Base-by-base conservation (phyloP, 2,329 filamentous ascomycete genomes). In the Didymella keratinophila region DNA sequence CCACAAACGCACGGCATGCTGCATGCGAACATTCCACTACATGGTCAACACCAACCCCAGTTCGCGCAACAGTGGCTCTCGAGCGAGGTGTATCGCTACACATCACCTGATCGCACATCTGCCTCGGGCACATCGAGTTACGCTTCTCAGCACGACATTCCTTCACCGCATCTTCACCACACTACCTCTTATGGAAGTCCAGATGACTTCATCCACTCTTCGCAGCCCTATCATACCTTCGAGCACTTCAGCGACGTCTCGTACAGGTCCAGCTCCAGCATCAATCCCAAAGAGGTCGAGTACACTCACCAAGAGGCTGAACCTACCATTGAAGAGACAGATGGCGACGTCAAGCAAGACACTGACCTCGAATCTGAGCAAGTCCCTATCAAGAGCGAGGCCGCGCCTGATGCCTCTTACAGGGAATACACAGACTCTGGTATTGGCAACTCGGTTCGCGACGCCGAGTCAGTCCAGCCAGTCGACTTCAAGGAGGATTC, bases 401-500 rank as follows among this genome's bases (percentile, higher is more conserved):
- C 52, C 6, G 37, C 63, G 10, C 23, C 54, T 11, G 49, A 61
- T 2, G 37, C 32, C 2, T 43, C 32, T 18, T 67, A 65, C 56
- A 62, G 46, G 6, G 53, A 60, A 8, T 70, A 69, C 51, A 53
- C 70, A 20, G 71, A 74, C 51, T 71, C 72, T 9, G 63, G 64
- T 6, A 67, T 75, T 30, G 66, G 62, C 34, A 63, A 65, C 28
- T 74, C 71, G 14, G 56, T 68, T 6, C 66, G 75, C 39, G 75
- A 75, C 32, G 72, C 73, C 16, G 75, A 78, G 58, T 76, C 70
- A 6, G 76, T 78, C 6, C 71, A 76, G 56, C 74, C 72, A 4
- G 63, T 72, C 20, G 64, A 66, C 12, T 57, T 63, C 6, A 64
- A 60, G 23, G 71, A 74, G 11, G 75, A 74, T 20, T 67, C 68